Base-by-base conservation (phyloP, 2,329 filamentous ascomycete species). In the Fusarium sp. region DNA sequence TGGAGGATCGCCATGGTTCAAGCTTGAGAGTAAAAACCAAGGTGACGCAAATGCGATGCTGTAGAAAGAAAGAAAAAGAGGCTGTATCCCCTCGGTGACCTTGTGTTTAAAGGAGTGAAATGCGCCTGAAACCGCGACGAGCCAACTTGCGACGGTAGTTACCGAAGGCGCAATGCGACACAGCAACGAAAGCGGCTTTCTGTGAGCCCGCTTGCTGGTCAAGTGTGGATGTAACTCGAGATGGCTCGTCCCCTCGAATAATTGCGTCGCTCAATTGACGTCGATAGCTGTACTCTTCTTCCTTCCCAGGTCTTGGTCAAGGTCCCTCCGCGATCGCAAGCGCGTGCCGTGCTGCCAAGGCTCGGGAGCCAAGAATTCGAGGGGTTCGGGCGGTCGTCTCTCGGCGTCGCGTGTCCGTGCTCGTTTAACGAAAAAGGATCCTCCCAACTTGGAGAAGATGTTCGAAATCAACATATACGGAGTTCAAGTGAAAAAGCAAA, bases 1-100 rank as follows among this genome's bases (percentile, higher is more conserved):
- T 69, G 55, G 17, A 78, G 70, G 40, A 78, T 74, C 24, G 76
- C 76, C 76, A 78, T 78, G 63, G 61, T 60, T 68, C 67, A 55
- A 55, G 51, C 69, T 8, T 31, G 22, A 14, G 10, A 58, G 20
- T 14, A 6, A 35, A n/a, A 40, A 22, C 35, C 22, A 35, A 22
- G 60, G 31, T 16, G 33, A n/a, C 22, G 29, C 42, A 31, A 31
- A 29, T 29, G 20, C 35, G 58, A 55, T 51, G 55, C 22, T 46
- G 22, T 27, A 11, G 53, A 22, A 10, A 20, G 27, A 12, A n/a
- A 12, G 12, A 24, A 53, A 65, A 67, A 59, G 51, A 36, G 64
- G 61, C 42, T 51, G 67, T 71, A 16, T 42, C 42, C 20, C 29
- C n/a, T 46, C 61, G 35, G 53, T n/a, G 38, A 40, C 24, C 53